Conservation (phyloP, 805 yeast species). For the Lipomyces chichibuensis region DNA sequence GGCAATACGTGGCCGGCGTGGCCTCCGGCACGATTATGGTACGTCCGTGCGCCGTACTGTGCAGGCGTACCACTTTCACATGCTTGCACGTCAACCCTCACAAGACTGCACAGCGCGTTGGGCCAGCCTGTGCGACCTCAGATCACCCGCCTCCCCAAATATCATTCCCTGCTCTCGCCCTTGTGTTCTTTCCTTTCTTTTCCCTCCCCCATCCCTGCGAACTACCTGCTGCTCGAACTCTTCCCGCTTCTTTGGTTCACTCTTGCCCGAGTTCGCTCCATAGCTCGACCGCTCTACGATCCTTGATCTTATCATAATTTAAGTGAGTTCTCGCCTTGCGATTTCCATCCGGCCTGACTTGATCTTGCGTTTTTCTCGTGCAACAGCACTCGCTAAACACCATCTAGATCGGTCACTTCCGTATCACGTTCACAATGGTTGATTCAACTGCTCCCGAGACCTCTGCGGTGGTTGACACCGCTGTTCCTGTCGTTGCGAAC, state of each 20-base stretch:
- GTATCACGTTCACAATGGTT: background rate
- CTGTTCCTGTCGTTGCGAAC: constrained; percentile 8
- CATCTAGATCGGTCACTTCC: constrained; percentile 2
- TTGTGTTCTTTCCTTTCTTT: constrained; percentile 2
- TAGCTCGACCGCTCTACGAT: background rate
- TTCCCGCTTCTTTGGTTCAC: background rate
- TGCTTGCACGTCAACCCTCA: constrained; percentile 3
- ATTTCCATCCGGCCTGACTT: background rate
- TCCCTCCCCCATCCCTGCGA: background rate
- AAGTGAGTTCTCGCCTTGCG: background rate
- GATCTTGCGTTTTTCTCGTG: background rate
- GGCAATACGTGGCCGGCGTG: background rate
- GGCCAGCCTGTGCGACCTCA: background rate
- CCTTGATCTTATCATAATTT: background rate
- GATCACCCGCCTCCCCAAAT: background rate
- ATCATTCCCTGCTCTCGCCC: constrained; percentile 5
- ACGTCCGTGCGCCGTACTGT: constrained; percentile 1
- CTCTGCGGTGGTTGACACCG: constrained; percentile 1
- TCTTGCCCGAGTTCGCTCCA: background rate
- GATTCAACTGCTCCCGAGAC: background rate
- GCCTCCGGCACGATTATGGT: background rate
- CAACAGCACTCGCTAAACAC: background rate
- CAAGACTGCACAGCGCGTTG: background rate
- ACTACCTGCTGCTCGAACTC: constrained; percentile 1
- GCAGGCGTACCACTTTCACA: constrained; percentile 14